Base-by-base conservation (phyloP, 129 eudicot species). In the Flaveria bidentis region DNA sequence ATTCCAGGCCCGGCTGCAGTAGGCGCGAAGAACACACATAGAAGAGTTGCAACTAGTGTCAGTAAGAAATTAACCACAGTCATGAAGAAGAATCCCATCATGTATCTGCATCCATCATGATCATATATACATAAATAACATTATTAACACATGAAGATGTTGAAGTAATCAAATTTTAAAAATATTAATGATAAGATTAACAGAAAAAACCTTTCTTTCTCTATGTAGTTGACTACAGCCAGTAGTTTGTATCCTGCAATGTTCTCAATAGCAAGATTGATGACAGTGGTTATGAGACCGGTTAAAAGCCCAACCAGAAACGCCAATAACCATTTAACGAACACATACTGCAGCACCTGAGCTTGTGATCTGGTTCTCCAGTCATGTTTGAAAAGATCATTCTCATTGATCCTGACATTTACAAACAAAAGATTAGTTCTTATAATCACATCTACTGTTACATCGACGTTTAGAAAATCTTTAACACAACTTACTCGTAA, bases 1-100 rank as follows among this genome's bases (percentile, higher is more conserved):
- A 91, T 88, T 23, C 98, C 98, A 25, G 98, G 96, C 30, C 97
- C 98, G 9, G 96, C 98, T 39, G 98, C 98, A 22, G 96, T 88
- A 18, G 98, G 98, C 25, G 98, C 98, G 55, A 93, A 87, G 51
- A 77, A 85, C 17, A 82, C 90, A 20, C 89, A 85, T 16, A 93
- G 84, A 72, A 71, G 53, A 28, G 98, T 84, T 25, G 98, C 93
- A 5, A 84, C 83, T 50, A 88, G 79, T 11, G 97, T 90, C 67
- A 93, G 71, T 12, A 88, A 52, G 51, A 93, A 87, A 71, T 90
- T 93, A 25, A 76, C 83, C 28, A 82, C 89, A 15, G 91, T 72
- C 78, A 88, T 78, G 66, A 42, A 82, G 23, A 84, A 61, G 83
- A 93, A 84, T 28, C 97, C 98, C 83, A 44, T 69, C 45, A 88